These are phyloP conservation scores for Tricholoma saponaceum DNA, from an alignment of 768 basidiomycete species.

Conservation along the genomic window DNA sequence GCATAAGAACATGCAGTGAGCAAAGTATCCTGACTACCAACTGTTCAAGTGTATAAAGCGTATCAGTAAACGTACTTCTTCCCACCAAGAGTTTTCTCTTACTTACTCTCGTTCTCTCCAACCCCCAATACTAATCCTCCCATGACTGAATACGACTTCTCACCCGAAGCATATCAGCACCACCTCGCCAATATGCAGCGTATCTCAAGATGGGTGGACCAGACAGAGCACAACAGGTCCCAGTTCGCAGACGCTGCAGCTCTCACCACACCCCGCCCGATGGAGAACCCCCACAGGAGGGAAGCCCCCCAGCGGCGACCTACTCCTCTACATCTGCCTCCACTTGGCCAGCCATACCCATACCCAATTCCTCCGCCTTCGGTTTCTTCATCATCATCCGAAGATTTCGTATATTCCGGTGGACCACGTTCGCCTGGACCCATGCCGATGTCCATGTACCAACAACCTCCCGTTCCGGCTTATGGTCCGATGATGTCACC, in stretches of 20 bases:
- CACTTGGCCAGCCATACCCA: constrained; percentile 4
- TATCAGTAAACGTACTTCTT: neutral
- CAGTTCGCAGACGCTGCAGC: constrained; percentile 17
- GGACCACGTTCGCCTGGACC: constrained; percentile 13
- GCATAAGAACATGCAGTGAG: neutral
- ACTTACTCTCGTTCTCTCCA: neutral
- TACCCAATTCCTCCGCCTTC: constrained; percentile 9
- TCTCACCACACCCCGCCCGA: constrained; percentile 4
- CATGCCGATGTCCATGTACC: constrained; percentile 9
- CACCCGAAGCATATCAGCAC: constrained; percentile 18
- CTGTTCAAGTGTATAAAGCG: neutral
- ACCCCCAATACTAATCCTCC: neutral
- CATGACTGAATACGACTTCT: constrained; percentile 24
- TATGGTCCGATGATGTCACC: neutral
- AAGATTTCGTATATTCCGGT: constrained; percentile 9
- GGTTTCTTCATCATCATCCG: constrained; percentile 3
- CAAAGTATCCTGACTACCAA: neutral
- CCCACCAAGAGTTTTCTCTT: neutral
- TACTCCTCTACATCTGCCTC: constrained; percentile 12
- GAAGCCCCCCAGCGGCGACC: constrained; percentile 6
- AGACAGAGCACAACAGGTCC: constrained; percentile 14
- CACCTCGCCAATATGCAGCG: constrained; percentile 17
- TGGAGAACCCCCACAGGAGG: neutral
- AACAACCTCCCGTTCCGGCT: neutral
- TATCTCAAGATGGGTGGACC: constrained; percentile 16